phyloP scores from a whole-genome alignment of 257 asterid genomes.

The Misopates orontium region DNA sequence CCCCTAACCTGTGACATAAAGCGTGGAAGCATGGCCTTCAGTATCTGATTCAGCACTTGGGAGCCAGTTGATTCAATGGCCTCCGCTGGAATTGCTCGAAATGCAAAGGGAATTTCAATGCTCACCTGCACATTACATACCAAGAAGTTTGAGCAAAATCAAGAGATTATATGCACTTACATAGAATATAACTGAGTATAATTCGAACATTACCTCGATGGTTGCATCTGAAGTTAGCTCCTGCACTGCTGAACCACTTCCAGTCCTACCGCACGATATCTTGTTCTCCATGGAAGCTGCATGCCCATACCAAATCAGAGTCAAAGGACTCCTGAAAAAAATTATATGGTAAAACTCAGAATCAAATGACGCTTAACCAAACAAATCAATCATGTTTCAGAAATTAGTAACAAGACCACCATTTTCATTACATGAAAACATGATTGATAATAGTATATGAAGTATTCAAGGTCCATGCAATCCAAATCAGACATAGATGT shows the following conservation, averaged over 20 bases:
- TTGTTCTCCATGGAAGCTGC: slow-evolving; percentile 99
- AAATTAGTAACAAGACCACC: background rate
- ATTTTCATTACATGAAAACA: background rate
- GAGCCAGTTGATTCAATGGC: slow-evolving; percentile 88
- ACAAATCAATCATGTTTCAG: slow-evolving; percentile 21
- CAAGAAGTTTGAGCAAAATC: slow-evolving; percentile 22
- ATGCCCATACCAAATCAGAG: slow-evolving; percentile 96
- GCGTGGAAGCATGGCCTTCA: slow-evolving; percentile 91
- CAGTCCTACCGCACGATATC: slow-evolving; percentile 58
- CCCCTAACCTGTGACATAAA: slow-evolving; percentile 82
- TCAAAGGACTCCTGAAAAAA: slow-evolving; percentile 96
- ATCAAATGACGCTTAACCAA: slow-evolving; percentile 35
- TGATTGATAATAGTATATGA: background rate
- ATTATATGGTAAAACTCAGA: slow-evolving; percentile 50
- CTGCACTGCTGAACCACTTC: slow-evolving; percentile 57
- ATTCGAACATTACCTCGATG: slow-evolving; percentile 59
- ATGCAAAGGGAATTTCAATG: slow-evolving; percentile 86
- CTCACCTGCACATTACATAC: slow-evolving; percentile 58
- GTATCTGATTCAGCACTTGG: slow-evolving; percentile 78
- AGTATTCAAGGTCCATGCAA: background rate
- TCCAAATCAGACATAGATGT: background rate
- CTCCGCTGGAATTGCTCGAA: slow-evolving; percentile 78
- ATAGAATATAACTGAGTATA: background rate
- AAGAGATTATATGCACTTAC: background rate
- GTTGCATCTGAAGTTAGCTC: slow-evolving; percentile 81